These are phyloP conservation scores for Millerozyma acaciae DNA, from an alignment of 805 yeast genomes.

Conservation along the genomic window DNA sequence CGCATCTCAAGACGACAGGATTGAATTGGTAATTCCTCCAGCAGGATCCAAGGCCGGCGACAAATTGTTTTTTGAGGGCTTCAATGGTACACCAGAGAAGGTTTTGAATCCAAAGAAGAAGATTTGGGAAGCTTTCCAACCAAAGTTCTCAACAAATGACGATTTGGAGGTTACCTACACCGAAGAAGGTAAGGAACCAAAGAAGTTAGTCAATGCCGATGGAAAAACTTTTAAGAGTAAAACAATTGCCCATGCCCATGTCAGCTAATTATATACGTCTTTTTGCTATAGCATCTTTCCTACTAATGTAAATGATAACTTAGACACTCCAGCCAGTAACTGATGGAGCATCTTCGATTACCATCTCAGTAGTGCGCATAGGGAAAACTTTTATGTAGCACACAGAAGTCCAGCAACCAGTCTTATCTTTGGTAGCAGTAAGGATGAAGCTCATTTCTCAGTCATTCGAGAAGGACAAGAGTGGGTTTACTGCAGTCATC, in stretches of 20 bases:
- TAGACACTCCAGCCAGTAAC: too few relatives aligned
- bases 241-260: conserved; percentile 71
- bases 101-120: conserved; percentile 97
- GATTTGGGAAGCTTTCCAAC: conserved; percentile 94
- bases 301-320: conserved; percentile 1
- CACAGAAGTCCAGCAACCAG: too few relatives aligned
- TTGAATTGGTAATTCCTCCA: conserved; percentile 95
- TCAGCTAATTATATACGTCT: conserved; percentile 24
- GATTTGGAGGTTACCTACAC: conserved; percentile 75
- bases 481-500: conserved; percentile 61
- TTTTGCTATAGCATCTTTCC: background rate
- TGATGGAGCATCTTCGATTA: too few relatives aligned
- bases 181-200: conserved; percentile 71
- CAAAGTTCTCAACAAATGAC: conserved; percentile 78
- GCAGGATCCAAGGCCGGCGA: conserved; percentile 92
- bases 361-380: too few relatives aligned
- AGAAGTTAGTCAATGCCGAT: conserved; percentile 69
- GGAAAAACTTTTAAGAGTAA: conserved; percentile 77
- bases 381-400: too few relatives aligned
- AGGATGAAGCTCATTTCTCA: conserved; percentile 52
- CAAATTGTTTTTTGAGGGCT: conserved; percentile 91
- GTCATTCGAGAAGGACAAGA: conserved; percentile 42
- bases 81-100: conserved; percentile 82
- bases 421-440: too few relatives aligned
- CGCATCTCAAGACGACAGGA: conserved; percentile 69